A percentile compares a stretch with the other conserved stretches of the same genome.
These are phyloP conservation scores for Salix brachista DNA, from an alignment of 345 rosid genomes.

Conservation along the genomic window DNA sequence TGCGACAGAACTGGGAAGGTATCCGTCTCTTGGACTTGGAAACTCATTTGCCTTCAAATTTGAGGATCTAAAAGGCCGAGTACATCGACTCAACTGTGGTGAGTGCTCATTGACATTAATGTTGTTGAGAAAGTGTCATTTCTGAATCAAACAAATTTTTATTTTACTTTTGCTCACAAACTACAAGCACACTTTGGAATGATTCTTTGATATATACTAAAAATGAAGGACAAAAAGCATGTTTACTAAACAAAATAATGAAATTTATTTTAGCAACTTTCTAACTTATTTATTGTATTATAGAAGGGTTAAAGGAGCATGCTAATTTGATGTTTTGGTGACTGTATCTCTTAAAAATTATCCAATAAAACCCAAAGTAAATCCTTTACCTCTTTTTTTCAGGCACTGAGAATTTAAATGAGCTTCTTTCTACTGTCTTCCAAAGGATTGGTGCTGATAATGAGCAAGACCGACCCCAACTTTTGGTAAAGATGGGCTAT, in stretches of 20 bases:
- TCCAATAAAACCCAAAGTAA: background rate
- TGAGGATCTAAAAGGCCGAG: slow-evolving; percentile 77
- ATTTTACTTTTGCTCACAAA: background rate
- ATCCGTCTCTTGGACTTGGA: slow-evolving; percentile 77
- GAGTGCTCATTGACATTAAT: slow-evolving; percentile 23
- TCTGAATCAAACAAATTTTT: background rate
- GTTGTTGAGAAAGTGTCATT: background rate
- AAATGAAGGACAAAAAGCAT: background rate
- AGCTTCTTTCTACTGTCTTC: slow-evolving; percentile 57
- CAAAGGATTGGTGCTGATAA: slow-evolving; percentile 57
- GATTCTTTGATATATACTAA: background rate
- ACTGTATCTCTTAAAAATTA: background rate
- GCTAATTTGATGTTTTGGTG: background rate
- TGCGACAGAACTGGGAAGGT: slow-evolving; percentile 52
- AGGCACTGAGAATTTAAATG: slow-evolving; percentile 68
- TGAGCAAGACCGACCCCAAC: slow-evolving; percentile 49
- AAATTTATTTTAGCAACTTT: background rate
- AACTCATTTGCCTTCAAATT: slow-evolving; percentile 83
- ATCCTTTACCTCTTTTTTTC: slow-evolving; percentile 7
- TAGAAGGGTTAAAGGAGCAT: background rate
- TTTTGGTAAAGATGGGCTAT: slow-evolving; percentile 50
- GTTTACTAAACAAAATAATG: background rate
- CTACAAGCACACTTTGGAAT: background rate
- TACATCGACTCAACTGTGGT: slow-evolving; percentile 81
- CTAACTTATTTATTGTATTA: background rate